phyloP scores from a whole-genome alignment of 1,284 basidiomycete species.

The Cutaneotrichosporon sp. region DNA sequence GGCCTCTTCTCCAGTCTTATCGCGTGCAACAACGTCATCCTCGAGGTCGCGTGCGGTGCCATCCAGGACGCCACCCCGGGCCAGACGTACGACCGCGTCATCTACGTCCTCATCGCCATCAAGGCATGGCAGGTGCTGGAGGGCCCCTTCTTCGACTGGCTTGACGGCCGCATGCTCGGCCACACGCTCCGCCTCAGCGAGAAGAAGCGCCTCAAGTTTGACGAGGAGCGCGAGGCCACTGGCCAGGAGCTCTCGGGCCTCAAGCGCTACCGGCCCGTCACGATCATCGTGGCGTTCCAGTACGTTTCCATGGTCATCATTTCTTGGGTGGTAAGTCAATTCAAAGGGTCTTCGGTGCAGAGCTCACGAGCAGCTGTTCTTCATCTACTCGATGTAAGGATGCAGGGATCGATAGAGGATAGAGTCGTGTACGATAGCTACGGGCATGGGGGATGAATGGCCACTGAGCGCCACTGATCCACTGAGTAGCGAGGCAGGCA shows the following conservation, averaged over 20 bases:
- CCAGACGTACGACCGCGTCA: conserved; percentile 44
- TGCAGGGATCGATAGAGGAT: too few species aligned
- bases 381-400: conserved; percentile 12
- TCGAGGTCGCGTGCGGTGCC: conserved; percentile 46
- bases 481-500: too few species aligned
- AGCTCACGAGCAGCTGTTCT: conserved; percentile 11
- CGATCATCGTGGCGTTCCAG: conserved; percentile 8
- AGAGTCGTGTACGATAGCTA: too few species aligned
- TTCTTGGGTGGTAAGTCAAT: conserved; percentile 11
- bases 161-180: conserved; percentile 32
- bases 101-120: conserved; percentile 50
- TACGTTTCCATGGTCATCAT: conserved; percentile 17
- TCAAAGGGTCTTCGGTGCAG: background rate
- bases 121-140: conserved; percentile 47
- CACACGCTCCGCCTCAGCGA: conserved; percentile 37
- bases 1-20: conserved; percentile 40
- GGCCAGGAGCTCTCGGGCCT: conserved; percentile 62
- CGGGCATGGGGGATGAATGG: background rate
- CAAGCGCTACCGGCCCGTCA: conserved; percentile 7
- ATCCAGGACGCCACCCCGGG: conserved; percentile 43
- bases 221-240: conserved; percentile 60
- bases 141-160: conserved; percentile 35
- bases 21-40: conserved; percentile 33
- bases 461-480: background rate
- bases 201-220: conserved; percentile 31